phyloP scores from a whole-genome alignment of 2,329 filamentous ascomycete genomes.

The Hypoxylon sp. region DNA sequence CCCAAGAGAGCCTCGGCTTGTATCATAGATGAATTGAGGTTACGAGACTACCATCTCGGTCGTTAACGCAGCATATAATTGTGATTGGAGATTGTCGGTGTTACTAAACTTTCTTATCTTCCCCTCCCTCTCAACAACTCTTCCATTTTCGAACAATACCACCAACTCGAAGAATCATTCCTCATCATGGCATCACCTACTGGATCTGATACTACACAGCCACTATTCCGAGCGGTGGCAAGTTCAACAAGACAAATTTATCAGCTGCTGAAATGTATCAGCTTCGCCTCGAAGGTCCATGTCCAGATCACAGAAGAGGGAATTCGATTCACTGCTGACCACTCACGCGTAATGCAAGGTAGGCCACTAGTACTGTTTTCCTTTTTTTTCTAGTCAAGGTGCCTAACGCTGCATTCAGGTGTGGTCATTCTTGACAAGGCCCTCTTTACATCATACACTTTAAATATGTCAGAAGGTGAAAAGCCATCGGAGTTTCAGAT shows the following conservation, averaged over 20 bases:
- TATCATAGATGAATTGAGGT: constrained; percentile 53
- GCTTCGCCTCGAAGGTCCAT: constrained; percentile 65
- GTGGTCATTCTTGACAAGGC: constrained; percentile 86
- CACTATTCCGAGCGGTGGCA: constrained; percentile 77
- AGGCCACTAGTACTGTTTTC: constrained; percentile 41
- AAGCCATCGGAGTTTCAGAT: constrained; percentile 81
- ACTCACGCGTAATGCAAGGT: constrained; percentile 92
- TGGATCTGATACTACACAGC: constrained; percentile 47
- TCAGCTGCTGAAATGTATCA: constrained; percentile 66
- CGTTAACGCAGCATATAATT: constrained; percentile 22
- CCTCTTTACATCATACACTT: constrained; percentile 86
- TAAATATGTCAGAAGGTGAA: constrained; percentile 62
- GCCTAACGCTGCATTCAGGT: constrained; percentile 53
- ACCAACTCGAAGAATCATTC: constrained; percentile 5
- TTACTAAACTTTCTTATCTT: constrained; percentile 3
- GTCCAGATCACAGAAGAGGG: constrained; percentile 84
- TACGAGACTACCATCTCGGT: constrained; percentile 43
- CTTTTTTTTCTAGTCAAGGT: constrained; percentile 21
- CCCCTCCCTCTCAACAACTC: no score
- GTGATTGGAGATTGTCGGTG: constrained; percentile 32
- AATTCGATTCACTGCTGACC: constrained; percentile 86
- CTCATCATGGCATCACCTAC: constrained; percentile 37
- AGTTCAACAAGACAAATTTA: constrained; percentile 81
- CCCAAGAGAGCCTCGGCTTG: constrained; percentile 45
- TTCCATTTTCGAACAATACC: no score